These are phyloP conservation scores for Microcera coccophila DNA, from an alignment of 2,329 filamentous ascomycete species.

Conservation along the genomic window DNA sequence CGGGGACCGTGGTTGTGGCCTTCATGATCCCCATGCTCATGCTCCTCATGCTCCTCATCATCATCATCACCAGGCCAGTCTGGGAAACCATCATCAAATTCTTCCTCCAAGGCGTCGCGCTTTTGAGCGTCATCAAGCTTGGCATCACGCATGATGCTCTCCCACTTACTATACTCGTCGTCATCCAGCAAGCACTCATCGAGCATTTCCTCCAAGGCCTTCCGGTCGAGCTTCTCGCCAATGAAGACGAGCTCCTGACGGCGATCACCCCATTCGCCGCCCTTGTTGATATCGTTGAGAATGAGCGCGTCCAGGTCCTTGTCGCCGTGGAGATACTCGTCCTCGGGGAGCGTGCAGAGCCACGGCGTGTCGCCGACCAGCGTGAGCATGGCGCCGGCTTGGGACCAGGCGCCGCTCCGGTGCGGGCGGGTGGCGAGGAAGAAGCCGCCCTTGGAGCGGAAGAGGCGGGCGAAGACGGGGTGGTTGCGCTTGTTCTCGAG, in stretches of 20 bases:
- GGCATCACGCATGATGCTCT: constrained; percentile 46
- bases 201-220: constrained; percentile 48
- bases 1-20: constrained; percentile 5
- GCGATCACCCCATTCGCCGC: constrained; percentile 64
- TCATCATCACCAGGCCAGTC: constrained; percentile 49
- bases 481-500: constrained; percentile 54
- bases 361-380: constrained; percentile 52
- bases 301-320: constrained; percentile 46
- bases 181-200: constrained; percentile 61
- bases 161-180: constrained; percentile 52
- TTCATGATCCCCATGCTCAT: constrained; percentile 15
- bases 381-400: constrained; percentile 62
- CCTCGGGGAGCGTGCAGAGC: constrained; percentile 57
- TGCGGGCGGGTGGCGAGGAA: constrained; percentile 57
- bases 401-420: constrained; percentile 57
- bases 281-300: constrained; percentile 47
- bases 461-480: constrained; percentile 50
- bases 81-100: constrained; percentile 59
- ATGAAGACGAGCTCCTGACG: constrained; percentile 72
- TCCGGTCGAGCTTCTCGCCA: constrained; percentile 57
- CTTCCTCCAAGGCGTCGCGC: constrained; percentile 42
- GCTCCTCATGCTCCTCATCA: constrained; percentile 30
- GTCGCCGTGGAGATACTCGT: constrained; percentile 47
- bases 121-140: constrained; percentile 36
- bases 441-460: constrained; percentile 61